These are phyloP conservation scores for Astrothelium macrocarpum DNA, from an alignment of 495 filamentous ascomycete species.

Conservation along the genomic window DNA sequence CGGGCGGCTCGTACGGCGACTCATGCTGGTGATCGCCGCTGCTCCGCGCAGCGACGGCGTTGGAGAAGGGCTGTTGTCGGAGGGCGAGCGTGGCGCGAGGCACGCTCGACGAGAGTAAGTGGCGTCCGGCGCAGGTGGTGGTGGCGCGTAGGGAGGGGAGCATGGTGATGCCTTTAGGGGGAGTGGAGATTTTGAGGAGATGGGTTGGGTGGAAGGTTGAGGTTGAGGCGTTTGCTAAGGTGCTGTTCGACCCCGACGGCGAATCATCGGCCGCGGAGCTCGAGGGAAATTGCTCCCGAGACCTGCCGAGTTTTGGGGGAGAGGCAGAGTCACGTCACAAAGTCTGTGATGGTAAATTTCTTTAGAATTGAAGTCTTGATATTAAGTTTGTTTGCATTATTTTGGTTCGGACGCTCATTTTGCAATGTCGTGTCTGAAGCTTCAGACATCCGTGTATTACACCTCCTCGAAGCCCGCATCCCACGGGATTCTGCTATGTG, in stretches of 20 bases:
- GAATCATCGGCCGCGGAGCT: neutral
- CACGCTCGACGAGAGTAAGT: no score
- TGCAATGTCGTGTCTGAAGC: no score
- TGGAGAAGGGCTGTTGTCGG: conserved; percentile 18
- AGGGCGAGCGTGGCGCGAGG: no score
- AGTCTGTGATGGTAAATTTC: no score
- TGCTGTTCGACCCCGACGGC: no score
- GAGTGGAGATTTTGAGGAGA: neutral
- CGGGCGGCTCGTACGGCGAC: conserved; percentile 79
- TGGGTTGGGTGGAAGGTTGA: neutral
- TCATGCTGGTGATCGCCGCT: conserved; percentile 45
- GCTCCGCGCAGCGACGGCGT: conserved; percentile 7
- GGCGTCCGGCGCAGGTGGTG: neutral
- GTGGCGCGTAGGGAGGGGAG: neutral
- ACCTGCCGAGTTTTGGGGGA: neutral
- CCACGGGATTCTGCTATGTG: neutral
- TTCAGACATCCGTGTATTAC: neutral
- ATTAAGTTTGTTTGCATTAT: neutral
- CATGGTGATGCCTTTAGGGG: neutral
- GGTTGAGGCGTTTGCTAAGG: neutral
- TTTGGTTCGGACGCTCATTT: no score
- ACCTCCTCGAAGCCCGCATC: neutral
- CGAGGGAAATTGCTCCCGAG: no score
- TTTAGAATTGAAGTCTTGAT: no score
- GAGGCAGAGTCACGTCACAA: no score